Base-by-base conservation (phyloP, 2,329 filamentous ascomycete species). In the Stemphylium lycopersici region DNA sequence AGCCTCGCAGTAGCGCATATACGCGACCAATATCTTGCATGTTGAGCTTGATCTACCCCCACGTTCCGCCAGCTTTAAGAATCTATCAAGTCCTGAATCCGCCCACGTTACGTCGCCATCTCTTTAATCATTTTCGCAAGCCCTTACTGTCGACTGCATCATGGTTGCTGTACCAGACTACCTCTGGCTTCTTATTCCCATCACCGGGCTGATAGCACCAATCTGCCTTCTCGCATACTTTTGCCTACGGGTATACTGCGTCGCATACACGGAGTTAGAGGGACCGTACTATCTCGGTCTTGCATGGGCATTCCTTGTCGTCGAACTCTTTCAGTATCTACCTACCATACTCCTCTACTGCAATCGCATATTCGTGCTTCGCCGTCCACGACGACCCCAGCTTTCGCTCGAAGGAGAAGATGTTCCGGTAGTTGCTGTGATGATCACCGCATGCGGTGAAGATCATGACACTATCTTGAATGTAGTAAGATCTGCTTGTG, bases 361-460 rank as follows among this genome's bases (percentile, higher is more conserved):
- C 29, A 44, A 44, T 6, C 31, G 42, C 18, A 31, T 44, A n/a
- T 44, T 24, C 32, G 29, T 44, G 2, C 6, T 44, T 4, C 42
- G 15, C 15, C 34, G 34, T 37, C 34, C 34, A 8, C 34, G 34
- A 18, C 20, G 20, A 20, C 20, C 20, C 20, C 20, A 46, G 39
- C 53, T 51, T 8, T 33, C 29, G 16, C 34, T 56, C 2, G 48
- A 47, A n/a, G 58, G 58, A 6, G 47, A 61, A n/a, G 44, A 43
- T 20, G 45, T 48, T 6, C 78, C 78, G 1, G 71, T 67, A 1
- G 76, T 80, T 6, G 78, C 80, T 52, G 70, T 79, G 5, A 72
- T 79, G 37, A 72, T 80, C 44, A 78, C 76, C 15, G 76, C 76
- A 58, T 80, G 78, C 55, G 73, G 74, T 42, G 78, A 80, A 62